Conservation (phyloP, 805 yeast genomes). For the Torulaspora maleeae region DNA sequence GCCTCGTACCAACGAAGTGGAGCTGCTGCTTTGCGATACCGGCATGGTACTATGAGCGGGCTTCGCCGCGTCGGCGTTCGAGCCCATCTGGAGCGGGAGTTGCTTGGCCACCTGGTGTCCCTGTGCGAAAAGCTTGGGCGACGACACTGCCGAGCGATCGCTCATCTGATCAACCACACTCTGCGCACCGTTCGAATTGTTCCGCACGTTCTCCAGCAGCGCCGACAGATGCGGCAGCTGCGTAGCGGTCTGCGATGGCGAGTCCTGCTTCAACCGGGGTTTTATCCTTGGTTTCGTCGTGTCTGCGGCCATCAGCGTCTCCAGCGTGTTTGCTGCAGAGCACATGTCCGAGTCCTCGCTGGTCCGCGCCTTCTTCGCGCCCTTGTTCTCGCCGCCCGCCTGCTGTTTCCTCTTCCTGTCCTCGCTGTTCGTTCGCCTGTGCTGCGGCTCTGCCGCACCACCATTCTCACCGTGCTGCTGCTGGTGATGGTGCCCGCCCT, state of each 20-base stretch:
- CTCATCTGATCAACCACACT: not conserved
- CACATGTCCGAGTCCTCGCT: conserved; percentile 8
- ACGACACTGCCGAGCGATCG: conserved; percentile 10
- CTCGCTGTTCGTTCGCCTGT: conserved; percentile 8
- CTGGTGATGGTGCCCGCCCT: conserved; percentile 35
- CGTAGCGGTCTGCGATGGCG: conserved; percentile 10
- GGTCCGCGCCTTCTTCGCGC: not conserved
- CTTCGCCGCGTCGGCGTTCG: conserved; percentile 19
- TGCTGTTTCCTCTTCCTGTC: conserved; percentile 20
- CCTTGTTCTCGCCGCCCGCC: not conserved
- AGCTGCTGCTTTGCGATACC: conserved; percentile 4
- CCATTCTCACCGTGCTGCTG: conserved; percentile 4
- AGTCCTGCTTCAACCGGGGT: conserved; percentile 8
- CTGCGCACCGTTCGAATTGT: conserved; percentile 2
- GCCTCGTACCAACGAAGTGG: conserved; percentile 12
- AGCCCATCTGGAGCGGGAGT: conserved; percentile 18
- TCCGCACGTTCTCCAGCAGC: conserved; percentile 9
- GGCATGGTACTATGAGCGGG: conserved; percentile 1
- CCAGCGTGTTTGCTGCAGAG: conserved; percentile 14
- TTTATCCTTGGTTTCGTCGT: conserved; percentile 7
- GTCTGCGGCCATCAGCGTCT: conserved; percentile 11
- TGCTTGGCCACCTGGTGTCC: conserved; percentile 6
- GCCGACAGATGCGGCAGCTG: conserved; percentile 35
- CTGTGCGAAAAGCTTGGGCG: conserved; percentile 14
- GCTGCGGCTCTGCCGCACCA: conserved; percentile 2